Conservation (phyloP, 2,329 filamentous ascomycete species). For the Fusarium subtropicale region DNA sequence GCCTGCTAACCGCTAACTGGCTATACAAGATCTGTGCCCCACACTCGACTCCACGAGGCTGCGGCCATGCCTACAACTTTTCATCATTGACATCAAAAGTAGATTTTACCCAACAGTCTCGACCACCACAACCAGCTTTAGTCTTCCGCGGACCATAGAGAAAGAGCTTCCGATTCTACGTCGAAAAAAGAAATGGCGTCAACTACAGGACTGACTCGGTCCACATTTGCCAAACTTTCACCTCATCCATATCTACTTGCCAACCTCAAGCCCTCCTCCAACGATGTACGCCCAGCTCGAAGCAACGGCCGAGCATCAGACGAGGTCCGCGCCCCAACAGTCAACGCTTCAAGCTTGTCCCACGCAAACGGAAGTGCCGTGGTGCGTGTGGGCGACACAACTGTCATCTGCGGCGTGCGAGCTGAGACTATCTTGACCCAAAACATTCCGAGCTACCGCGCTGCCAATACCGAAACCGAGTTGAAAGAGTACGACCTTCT, state of each 20-base stretch:
- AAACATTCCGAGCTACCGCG: slow-evolving; percentile 76
- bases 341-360: slow-evolving; percentile 86
- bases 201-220: slow-evolving; percentile 61
- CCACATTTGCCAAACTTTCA: slow-evolving; percentile 89
- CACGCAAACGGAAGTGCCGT: slow-evolving; percentile 92
- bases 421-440: slow-evolving; percentile 83
- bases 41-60: slow-evolving; percentile 42
- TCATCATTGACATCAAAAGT: slow-evolving; percentile 27
- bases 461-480: slow-evolving; percentile 58
- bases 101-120: not conserved
- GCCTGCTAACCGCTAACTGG: slow-evolving; percentile 24
- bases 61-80: slow-evolving; percentile 44
- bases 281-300: slow-evolving; percentile 66
- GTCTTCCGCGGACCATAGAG: not conserved
- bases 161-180: not conserved
- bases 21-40: not conserved
- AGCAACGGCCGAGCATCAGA: slow-evolving; percentile 82
- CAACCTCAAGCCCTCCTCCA: slow-evolving; percentile 76
- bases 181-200: slow-evolving; percentile 46
- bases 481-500: slow-evolving; percentile 76
- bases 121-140: not conserved
- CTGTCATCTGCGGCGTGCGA: slow-evolving; percentile 92
- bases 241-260: slow-evolving; percentile 91
- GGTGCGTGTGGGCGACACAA: slow-evolving; percentile 88
- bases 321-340: slow-evolving; percentile 76